Conservation (phyloP, 371 early-diverging fungal species). For the Apophysomyces elegans region DNA sequence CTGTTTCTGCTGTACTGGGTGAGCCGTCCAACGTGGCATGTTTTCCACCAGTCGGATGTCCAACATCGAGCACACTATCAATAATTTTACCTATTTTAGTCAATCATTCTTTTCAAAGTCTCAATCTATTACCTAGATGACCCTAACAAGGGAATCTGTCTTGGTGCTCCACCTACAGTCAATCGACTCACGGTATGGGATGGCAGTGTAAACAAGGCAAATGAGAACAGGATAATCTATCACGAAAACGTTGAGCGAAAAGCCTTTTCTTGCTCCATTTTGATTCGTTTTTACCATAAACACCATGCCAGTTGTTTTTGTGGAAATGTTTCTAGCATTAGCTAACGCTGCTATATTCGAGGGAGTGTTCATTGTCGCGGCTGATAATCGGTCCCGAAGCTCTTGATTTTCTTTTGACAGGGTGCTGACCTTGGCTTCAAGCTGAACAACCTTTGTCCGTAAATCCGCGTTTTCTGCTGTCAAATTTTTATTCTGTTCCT, state of each 20-base stretch:
- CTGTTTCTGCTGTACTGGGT: neutral
- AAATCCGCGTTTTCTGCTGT: slow-evolving; percentile 66
- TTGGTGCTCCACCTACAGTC: slow-evolving; percentile 54
- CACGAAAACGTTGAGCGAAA: neutral
- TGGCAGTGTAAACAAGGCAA: slow-evolving; percentile 64
- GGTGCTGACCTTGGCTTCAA: slow-evolving; percentile 55
- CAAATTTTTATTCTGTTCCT: slow-evolving; percentile 68
- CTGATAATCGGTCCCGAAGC: slow-evolving; percentile 20
- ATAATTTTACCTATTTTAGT: neutral
- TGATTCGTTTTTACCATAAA: slow-evolving; percentile 64
- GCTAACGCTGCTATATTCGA: slow-evolving; percentile 22
- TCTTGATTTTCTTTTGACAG: slow-evolving; percentile 46
- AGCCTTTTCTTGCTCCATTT: neutral
- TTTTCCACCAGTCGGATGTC: slow-evolving; percentile 1
- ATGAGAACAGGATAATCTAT: slow-evolving; percentile 67
- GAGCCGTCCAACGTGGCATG: slow-evolving; percentile 14
- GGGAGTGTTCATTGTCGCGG: slow-evolving; percentile 1
- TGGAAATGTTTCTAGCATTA: slow-evolving; percentile 38
- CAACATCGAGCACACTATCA: neutral
- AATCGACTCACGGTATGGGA: slow-evolving; percentile 46
- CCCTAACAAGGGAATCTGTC: slow-evolving; percentile 32
- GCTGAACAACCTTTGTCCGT: slow-evolving; percentile 54
- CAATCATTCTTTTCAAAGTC: neutral
- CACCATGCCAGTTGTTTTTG: slow-evolving; percentile 61
- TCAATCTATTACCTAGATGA: slow-evolving; percentile 10